Base-by-base conservation (phyloP, 345 rosid genomes). In the Dovyalis caffra region DNA sequence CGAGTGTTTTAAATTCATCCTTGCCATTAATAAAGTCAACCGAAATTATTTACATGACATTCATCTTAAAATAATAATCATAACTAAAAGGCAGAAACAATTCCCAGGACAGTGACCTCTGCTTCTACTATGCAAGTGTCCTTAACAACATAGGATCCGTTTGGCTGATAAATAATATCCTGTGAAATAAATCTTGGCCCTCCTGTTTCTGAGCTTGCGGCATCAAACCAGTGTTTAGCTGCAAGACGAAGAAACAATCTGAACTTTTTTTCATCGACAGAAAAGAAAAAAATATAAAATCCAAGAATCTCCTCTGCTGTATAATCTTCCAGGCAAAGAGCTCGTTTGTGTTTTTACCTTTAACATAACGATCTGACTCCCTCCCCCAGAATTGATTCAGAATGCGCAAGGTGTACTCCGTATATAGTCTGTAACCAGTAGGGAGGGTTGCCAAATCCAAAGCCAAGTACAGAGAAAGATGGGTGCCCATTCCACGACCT, bases 191-290 rank as follows among this genome's bases (percentile, higher is more conserved):
- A 88, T 62, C 61, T 67, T 29, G 66, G 31, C 88, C 84, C 79
- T 53, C 88, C 87, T 5, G 38, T 37, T 65, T 76, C 75, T 31
- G 0, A 21, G 53, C 53, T 82, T 6, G 84, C 70, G 25, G 77
- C 71, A 64, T 73, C 78, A 74, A 84, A 83, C 86, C 83, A 81
- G 71, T 61, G 58, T 71, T 47, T 79, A 10, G 65, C 88, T 83
- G 85, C 73, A 72, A 64, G 57, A 34, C 38, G 3, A n/a, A 62
- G 38, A 64, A 43, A 14, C 49, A 14, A 43, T 43, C 49, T 43
- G 16, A 43, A 43, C 49, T 3, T 43, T 14, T 43, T 14, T 43
- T 43, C 18, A 14, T 43, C 15, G 49, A 43, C 49, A 43, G 49
- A 43, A 43, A 14, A 14, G n/a, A n/a, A n/a, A n/a, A n/a, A n/a